Percentiles rank a stretch among this genome's conserved stretches.
phyloP scores from a whole-genome alignment of 306 rosid species.

The Biancaea sappan region DNA sequence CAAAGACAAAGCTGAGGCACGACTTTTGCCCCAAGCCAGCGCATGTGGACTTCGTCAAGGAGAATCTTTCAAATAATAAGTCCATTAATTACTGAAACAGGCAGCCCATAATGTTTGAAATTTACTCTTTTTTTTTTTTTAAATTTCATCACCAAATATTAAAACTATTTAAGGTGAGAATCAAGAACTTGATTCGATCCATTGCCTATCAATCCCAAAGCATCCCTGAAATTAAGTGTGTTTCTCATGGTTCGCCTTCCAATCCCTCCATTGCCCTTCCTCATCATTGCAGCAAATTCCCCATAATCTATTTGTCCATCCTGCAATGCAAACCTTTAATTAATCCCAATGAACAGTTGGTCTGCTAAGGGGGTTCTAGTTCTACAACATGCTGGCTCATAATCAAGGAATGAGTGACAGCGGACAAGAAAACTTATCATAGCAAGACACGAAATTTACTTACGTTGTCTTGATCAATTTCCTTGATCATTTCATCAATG shows the following conservation, averaged over 20 bases:
- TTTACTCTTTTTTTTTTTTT: background rate
- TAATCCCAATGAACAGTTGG: slow-evolving; percentile 24
- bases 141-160: slow-evolving; percentile 27
- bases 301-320: slow-evolving; percentile 74
- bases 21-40: background rate
- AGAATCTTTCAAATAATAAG: background rate
- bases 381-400: background rate
- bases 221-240: slow-evolving; percentile 51
- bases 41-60: slow-evolving; percentile 9
- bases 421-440: slow-evolving; percentile 13
- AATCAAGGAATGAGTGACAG: background rate
- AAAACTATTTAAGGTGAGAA: slow-evolving; percentile 35
- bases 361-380: background rate
- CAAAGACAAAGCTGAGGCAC: background rate
- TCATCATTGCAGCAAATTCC: slow-evolving; percentile 68
- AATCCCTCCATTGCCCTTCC: slow-evolving; percentile 65
- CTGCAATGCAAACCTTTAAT: slow-evolving; percentile 44
- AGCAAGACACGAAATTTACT: slow-evolving; percentile 25
- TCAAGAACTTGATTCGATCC: slow-evolving; percentile 48
- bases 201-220: slow-evolving; percentile 47
- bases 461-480: slow-evolving; percentile 62
- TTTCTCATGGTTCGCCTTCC: slow-evolving; percentile 68
- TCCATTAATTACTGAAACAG: background rate
- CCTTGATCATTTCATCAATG: slow-evolving; percentile 60
- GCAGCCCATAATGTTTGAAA: slow-evolving; percentile 22